Evolutionary conservation across 495 filamentous ascomycete genomes (phyloP), one percentile per base, ranked within the genome.

Genomic region (Xylaria grammica): DNA sequence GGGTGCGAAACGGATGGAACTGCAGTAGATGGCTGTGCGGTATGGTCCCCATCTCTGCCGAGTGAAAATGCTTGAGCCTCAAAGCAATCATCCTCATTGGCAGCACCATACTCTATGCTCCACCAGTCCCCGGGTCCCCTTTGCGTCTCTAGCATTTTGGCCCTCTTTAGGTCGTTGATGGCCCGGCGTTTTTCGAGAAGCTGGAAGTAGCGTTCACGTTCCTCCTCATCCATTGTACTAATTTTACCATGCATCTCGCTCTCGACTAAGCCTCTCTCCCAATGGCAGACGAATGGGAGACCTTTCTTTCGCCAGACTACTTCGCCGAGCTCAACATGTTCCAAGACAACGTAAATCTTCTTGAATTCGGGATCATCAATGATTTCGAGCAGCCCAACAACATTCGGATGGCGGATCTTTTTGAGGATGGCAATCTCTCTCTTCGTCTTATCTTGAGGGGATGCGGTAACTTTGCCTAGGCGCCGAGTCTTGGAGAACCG

Each of bases 261-360:
- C 65, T 94, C 88, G 57, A 92, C 79, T 26, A 94, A 86, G 24
- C 87, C 81, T 57, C 91, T 91, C 75, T 99, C 96, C 62, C 93
- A 87, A 11, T 86, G 80, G 62, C 91, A 89, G 62, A 97, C 89
- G 67, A 92, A 89, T 53, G 87, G 88, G 5, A 90, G 78, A 3
- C 91, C 94, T 71, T 91, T 89, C 72, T 89, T 93, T 42, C 94
- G 86, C 95, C 95, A 99, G 22, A 91, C 81, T 36, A 99, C 91
- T 76, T 99, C 96, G 51, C 95, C 94, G 24, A 91, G 85, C 71
- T 97, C 91, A 63, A 97, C 93, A 75, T 91, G 94, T 74, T 99
- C 95, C 44, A 99, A 80, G 22, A 97, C 92, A 75, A 99, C 91
- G 78, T 99, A 98, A 60, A 99, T 96, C 78, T 99, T 99, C 79